Evolutionary conservation across 257 asterid genomes (phyloP).

Genomic region (Primulina huaijiensis): DNA sequence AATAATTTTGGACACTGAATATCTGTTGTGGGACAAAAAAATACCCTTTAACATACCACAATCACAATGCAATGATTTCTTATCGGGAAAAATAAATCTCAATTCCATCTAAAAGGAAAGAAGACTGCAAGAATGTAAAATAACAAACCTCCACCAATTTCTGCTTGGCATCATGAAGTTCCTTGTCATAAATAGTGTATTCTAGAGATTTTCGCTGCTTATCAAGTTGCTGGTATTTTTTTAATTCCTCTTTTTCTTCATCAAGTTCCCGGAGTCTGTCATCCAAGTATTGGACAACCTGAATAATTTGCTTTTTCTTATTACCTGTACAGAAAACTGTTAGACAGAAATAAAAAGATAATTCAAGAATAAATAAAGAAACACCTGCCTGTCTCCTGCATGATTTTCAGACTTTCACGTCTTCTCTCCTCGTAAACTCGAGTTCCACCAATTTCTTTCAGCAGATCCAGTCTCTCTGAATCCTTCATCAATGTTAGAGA

Average conservation of each 20-base stretch:
- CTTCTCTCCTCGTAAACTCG: constrained; percentile 99
- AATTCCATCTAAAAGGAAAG: constrained; percentile 18
- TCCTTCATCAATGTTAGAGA: constrained; percentile 93
- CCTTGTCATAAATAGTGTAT: constrained; percentile 88
- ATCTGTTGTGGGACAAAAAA: background rate
- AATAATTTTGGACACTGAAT: background rate
- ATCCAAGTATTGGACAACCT: constrained; percentile 95
- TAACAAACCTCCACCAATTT: constrained; percentile 62
- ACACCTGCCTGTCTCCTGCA: constrained; percentile 90
- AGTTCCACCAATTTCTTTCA: constrained; percentile 99
- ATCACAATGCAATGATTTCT: constrained; percentile 7
- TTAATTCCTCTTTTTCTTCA: constrained; percentile 96
- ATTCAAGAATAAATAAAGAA: constrained; percentile 25
- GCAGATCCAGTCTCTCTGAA: constrained; percentile 89
- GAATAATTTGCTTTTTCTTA: constrained; percentile 90
- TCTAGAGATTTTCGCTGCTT: constrained; percentile 89
- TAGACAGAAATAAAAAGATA: constrained; percentile 25
- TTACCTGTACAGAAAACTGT: constrained; percentile 57
- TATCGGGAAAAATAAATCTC: background rate
- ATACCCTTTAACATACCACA: background rate
- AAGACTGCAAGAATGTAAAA: constrained; percentile 9
- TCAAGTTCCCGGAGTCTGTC: constrained; percentile 96
- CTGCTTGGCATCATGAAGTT: constrained; percentile 91
- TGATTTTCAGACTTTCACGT: constrained; percentile 93
- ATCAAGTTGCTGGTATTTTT: constrained; percentile 90